These are phyloP conservation scores for Lodderomyces orthopsilosis DNA, from an alignment of 1,139 yeast genomes.

Conservation along the genomic window DNA sequence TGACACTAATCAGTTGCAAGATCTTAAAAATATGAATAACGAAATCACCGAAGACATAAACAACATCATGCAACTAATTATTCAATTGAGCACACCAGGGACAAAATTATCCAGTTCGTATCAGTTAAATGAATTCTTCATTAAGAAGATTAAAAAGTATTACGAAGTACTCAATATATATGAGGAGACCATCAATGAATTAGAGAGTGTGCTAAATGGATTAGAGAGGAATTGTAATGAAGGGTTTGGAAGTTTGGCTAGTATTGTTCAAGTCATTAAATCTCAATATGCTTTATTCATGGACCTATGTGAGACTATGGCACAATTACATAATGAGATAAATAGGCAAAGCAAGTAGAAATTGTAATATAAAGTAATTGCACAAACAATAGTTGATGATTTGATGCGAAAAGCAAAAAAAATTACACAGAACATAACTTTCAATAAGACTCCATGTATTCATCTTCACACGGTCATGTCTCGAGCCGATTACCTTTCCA, in stretches of 20 bases:
- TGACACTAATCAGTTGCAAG: slow-evolving; percentile 35
- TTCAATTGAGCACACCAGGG: slow-evolving; percentile 67
- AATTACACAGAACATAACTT: not conserved
- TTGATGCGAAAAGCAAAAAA: not conserved
- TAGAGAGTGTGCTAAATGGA: slow-evolving; percentile 49
- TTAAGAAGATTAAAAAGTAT: slow-evolving; percentile 63
- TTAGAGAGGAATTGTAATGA: slow-evolving; percentile 46
- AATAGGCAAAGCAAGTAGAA: slow-evolving; percentile 18
- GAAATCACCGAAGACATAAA: slow-evolving; percentile 70
- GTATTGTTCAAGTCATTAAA: slow-evolving; percentile 63
- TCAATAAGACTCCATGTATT: not conserved
- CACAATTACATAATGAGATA: slow-evolving; percentile 75
- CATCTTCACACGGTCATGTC: slow-evolving; percentile 7
- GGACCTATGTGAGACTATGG: slow-evolving; percentile 88
- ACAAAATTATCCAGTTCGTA: slow-evolving; percentile 57
- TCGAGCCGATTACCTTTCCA: slow-evolving; percentile 19
- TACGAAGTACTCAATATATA: slow-evolving; percentile 64
- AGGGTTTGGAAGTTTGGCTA: slow-evolving; percentile 52
- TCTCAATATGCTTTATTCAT: slow-evolving; percentile 84
- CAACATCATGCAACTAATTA: slow-evolving; percentile 61
- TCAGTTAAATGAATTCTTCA: slow-evolving; percentile 47
- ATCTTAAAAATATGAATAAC: slow-evolving; percentile 42
- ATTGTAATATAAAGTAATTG: not conserved
- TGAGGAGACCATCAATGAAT: slow-evolving; percentile 71
- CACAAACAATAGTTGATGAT: not conserved